Percentiles rank a stretch among this genome's conserved stretches.
These are phyloP conservation scores for Aspergillus pseudoterreus DNA, from an alignment of 2,329 filamentous ascomycete species.

Conservation along the genomic window DNA sequence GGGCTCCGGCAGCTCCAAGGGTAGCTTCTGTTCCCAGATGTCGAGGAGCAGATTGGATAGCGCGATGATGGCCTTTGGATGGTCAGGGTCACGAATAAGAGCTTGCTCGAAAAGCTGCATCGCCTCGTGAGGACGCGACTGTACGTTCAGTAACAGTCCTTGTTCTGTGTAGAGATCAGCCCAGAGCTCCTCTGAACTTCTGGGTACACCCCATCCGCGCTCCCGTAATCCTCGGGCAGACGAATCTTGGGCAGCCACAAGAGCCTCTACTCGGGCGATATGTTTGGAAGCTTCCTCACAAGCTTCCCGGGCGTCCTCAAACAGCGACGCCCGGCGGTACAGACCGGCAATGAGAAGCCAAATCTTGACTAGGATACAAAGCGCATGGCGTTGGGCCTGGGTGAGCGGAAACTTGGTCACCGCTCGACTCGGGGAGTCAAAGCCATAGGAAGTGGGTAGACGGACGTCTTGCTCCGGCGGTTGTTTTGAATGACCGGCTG, in stretches of 20 bases:
- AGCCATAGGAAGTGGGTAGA: conserved; percentile 33
- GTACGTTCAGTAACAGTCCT: conserved; percentile 63
- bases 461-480: conserved; percentile 39
- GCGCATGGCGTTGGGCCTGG: conserved; percentile 53
- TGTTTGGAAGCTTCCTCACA: conserved; percentile 78
- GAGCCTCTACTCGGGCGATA: conserved; percentile 65
- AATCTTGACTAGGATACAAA: conserved; percentile 66
- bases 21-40: conserved; percentile 61
- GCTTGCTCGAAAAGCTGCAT: conserved; percentile 78
- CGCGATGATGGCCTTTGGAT: conserved; percentile 74
- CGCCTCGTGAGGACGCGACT: conserved; percentile 63
- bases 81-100: conserved; percentile 73
- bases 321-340: conserved; percentile 76
- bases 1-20: conserved; percentile 30
- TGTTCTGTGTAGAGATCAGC: conserved; percentile 79
- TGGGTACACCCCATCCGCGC: conserved; percentile 72
- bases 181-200: conserved; percentile 79
- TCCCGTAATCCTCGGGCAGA: conserved; percentile 61
- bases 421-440: conserved; percentile 38
- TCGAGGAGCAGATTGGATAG: conserved; percentile 83
- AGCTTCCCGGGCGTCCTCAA: conserved; percentile 75
- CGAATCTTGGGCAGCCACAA: conserved; percentile 60
- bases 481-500: conserved; percentile 41
- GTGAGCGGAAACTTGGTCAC: conserved; percentile 49
- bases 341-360: conserved; percentile 90